A percentile compares a stretch with the other conserved stretches of the same genome.
phyloP scores from a whole-genome alignment of 164 flowering plant genomes.

The Pachysandra terminalis region DNA sequence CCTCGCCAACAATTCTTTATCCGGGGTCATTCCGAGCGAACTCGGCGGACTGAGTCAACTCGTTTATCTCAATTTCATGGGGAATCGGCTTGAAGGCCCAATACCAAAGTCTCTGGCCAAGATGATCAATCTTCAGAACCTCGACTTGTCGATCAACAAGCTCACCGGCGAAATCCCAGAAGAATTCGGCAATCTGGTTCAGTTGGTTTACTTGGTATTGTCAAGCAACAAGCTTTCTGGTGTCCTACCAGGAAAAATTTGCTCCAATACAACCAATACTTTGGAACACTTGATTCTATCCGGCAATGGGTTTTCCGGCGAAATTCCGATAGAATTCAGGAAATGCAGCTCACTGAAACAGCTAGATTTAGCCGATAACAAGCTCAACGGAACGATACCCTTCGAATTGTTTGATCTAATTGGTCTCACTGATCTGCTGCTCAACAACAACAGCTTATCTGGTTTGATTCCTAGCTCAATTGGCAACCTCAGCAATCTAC shows the following conservation, averaged over 20 bases:
- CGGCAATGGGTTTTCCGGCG: conserved; percentile 47
- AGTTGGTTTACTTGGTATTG: conserved; percentile 57
- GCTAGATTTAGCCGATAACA: conserved; percentile 78
- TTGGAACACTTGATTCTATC: conserved; percentile 58
- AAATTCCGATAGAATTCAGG: conserved; percentile 51
- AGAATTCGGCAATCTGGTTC: conserved; percentile 52
- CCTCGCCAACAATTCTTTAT: conserved; percentile 69
- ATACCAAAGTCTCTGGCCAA: conserved; percentile 62
- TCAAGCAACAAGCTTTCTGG: conserved; percentile 71
- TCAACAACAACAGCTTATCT: conserved; percentile 75
- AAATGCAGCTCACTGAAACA: conserved; percentile 50
- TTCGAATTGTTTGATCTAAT: conserved; percentile 44
- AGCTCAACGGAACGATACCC: conserved; percentile 68
- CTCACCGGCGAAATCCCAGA: conserved; percentile 64
- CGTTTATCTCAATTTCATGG: conserved; percentile 63
- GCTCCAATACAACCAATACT: conserved; percentile 55
- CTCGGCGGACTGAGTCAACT: conserved; percentile 63
- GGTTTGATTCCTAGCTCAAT: conserved; percentile 61
- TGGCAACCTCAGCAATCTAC: conserved; percentile 62
- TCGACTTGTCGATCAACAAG: conserved; percentile 75
- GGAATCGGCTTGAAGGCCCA: conserved; percentile 60
- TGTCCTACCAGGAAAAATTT: conserved; percentile 43
- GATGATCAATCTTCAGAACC: conserved; percentile 55
- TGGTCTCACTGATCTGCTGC: conserved; percentile 58
- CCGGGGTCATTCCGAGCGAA: conserved; percentile 58